phyloP scores from a whole-genome alignment of 78 protist genomes.

The Anaeramoeba ignava region DNA sequence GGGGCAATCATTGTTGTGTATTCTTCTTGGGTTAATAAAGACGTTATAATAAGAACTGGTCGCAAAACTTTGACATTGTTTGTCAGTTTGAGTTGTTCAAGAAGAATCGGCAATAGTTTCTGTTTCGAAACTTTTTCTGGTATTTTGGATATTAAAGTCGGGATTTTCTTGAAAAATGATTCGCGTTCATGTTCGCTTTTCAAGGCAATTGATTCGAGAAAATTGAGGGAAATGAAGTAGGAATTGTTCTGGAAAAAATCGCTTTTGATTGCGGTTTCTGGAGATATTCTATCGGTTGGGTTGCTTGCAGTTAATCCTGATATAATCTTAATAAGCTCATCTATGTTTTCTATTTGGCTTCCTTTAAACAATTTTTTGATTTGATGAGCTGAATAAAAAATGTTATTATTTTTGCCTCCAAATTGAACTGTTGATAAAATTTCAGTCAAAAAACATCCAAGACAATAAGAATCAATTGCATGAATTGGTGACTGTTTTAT shows the following conservation, averaged over 20 bases:
- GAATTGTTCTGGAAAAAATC: neutral
- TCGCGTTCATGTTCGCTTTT: neutral
- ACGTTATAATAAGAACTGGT: neutral
- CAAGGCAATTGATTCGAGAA: neutral
- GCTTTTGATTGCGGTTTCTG: neutral
- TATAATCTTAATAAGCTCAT: neutral
- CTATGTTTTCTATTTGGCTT: neutral
- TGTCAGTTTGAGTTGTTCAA: neutral
- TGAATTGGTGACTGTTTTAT: neutral
- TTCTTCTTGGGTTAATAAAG: neutral
- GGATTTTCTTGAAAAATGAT: neutral
- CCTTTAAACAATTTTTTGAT: neutral
- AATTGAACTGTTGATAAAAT: no score
- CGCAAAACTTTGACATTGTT: neutral
- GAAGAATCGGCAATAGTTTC: neutral
- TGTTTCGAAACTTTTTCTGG: neutral
- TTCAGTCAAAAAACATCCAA: neutral
- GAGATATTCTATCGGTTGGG: neutral
- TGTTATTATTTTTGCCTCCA: no score
- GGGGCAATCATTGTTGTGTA: neutral
- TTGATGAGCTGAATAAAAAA: no score
- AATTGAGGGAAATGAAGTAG: neutral
- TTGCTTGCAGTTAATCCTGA: neutral
- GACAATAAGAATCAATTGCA: neutral
- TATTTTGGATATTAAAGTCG: neutral